phyloP scores from a whole-genome alignment of 2,329 filamentous ascomycete species.

The Cladosporium oxysporum region DNA sequence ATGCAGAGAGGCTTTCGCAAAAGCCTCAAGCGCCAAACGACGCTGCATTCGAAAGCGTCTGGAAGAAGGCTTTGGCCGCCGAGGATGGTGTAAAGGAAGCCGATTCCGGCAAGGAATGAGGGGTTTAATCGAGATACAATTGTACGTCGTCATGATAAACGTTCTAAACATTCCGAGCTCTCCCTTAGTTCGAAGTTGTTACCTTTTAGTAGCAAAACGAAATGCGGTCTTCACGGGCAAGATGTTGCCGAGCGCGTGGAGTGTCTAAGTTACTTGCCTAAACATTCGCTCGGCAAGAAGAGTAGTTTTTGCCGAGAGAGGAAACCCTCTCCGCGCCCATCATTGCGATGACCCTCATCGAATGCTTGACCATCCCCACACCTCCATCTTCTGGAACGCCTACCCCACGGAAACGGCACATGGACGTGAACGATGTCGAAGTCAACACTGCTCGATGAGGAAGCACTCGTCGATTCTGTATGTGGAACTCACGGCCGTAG shows the following conservation, averaged over 20 bases:
- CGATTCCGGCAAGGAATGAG: not conserved
- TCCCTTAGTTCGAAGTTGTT: not conserved
- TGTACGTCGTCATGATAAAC: slow-evolving; percentile 18
- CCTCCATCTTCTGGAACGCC: not conserved
- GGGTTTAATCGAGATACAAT: not conserved
- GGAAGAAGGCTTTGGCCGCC: slow-evolving; percentile 63
- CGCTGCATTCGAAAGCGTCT: slow-evolving; percentile 66
- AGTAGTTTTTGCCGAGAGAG: not conserved
- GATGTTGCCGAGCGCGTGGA: not conserved
- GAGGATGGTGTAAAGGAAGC: slow-evolving; percentile 37
- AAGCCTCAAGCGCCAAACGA: slow-evolving; percentile 37
- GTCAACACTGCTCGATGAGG: not conserved
- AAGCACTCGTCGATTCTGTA: not conserved
- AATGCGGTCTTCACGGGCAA: no score
- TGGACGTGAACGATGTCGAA: not conserved
- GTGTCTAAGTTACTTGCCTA: not conserved
- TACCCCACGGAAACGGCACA: not conserved
- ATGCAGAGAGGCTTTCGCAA: not conserved
- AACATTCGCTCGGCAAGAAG: not conserved
- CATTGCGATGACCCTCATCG: not conserved
- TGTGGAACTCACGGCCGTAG: not conserved
- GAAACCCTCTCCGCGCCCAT: not conserved
- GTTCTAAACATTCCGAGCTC: not conserved
- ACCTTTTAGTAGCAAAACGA: no score
- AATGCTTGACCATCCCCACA: not conserved